These are phyloP conservation scores for Fusarium sp. DNA, from an alignment of 2,329 filamentous ascomycete genomes.

Conservation along the genomic window DNA sequence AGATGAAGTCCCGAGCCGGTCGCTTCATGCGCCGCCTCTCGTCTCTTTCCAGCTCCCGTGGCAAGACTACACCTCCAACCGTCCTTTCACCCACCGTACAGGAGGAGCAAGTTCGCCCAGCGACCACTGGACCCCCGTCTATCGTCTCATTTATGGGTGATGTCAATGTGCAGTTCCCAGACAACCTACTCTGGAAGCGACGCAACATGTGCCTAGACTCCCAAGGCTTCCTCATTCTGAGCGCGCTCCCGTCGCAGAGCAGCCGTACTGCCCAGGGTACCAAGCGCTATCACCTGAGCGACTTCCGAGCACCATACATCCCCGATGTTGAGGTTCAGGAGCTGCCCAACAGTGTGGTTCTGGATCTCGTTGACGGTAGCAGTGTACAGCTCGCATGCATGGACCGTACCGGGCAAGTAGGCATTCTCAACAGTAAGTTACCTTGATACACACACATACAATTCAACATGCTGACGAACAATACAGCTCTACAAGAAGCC, in stretches of 20 bases:
- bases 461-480: constrained; percentile 11
- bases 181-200: constrained; percentile 96
- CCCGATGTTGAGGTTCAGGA: constrained; percentile 95
- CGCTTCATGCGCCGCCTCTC: constrained; percentile 71
- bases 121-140: constrained; percentile 50
- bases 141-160: constrained; percentile 81
- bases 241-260: constrained; percentile 67
- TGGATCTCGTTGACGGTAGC: constrained; percentile 72
- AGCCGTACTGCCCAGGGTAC: constrained; percentile 60
- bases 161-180: constrained; percentile 96
- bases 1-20: constrained; percentile 64
- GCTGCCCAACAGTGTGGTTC: constrained; percentile 83
- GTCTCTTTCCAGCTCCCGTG: constrained; percentile 61
- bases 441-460: neutral
- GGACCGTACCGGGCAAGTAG: constrained; percentile 68
- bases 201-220: constrained; percentile 88
- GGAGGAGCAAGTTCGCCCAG: constrained; percentile 56
- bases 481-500: constrained; percentile 53
- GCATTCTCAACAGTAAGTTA: constrained; percentile 65
- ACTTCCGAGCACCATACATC: constrained; percentile 82
- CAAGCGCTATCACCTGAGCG: constrained; percentile 86
- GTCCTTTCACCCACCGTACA: constrained; percentile 63
- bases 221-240: constrained; percentile 84
- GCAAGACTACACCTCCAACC: constrained; percentile 58
- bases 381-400: constrained; percentile 73